Conservation (phyloP, 78 protist species). For the Dictyostelium discoideum region DNA sequence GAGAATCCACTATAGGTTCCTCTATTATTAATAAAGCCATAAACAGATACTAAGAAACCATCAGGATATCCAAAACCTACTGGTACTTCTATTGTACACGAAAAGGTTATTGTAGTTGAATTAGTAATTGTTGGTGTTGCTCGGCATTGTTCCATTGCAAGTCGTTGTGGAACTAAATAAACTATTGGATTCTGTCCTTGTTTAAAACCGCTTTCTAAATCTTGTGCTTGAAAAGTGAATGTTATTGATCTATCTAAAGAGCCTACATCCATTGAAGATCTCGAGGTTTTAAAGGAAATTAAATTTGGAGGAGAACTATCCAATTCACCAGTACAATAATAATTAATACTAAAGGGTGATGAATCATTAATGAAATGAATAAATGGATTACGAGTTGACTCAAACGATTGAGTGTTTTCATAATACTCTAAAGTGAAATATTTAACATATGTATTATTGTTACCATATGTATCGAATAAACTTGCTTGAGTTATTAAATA, state of each 20-base stretch:
- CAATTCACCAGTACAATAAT: background rate
- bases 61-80: conserved; percentile 13
- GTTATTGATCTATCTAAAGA: background rate
- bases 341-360: background rate
- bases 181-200: background rate
- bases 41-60: background rate
- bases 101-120: background rate
- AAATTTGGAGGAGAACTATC: background rate
- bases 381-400: background rate
- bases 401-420: background rate
- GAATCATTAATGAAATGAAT: background rate
- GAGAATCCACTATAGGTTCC: background rate
- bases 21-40: conserved; percentile 3
- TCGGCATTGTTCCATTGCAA: background rate
- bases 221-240: background rate
- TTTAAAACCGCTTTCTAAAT: background rate
- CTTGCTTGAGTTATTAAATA: background rate
- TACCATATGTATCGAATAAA: background rate
- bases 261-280: background rate
- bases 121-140: background rate
- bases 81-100: background rate
- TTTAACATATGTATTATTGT: background rate
- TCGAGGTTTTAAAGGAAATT: background rate
- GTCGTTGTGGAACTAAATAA: background rate
- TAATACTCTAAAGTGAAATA: background rate